Evolutionary conservation across 2,329 filamentous ascomycete species (phyloP).

Genomic region (Fonsecaea multimorphosa): DNA sequence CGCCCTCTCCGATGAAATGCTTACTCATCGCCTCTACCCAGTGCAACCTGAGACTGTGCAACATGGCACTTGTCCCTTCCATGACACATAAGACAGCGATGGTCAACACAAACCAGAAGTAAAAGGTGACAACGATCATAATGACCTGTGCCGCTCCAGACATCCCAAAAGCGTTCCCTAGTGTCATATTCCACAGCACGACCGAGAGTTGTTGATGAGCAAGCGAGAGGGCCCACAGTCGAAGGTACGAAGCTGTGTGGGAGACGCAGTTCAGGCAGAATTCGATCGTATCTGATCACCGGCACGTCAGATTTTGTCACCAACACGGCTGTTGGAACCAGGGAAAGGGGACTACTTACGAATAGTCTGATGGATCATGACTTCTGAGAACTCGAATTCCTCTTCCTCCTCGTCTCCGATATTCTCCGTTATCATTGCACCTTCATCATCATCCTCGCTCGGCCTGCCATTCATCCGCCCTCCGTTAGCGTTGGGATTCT

Average conservation of each 20-base stretch:
- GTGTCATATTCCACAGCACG: constrained; percentile 96
- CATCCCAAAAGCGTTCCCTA: constrained; percentile 73
- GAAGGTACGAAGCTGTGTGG: constrained; percentile 96
- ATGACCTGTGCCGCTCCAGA: constrained; percentile 70
- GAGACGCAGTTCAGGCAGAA: constrained; percentile 99
- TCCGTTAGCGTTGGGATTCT: constrained; percentile 15
- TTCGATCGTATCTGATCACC: constrained; percentile 56
- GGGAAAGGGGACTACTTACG: constrained; percentile 63
- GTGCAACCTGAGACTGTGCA: constrained; percentile 87
- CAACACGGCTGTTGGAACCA: neutral
- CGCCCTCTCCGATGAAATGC: constrained; percentile 89
- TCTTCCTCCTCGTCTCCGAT: constrained; percentile 80
- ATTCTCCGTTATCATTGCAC: constrained; percentile 87
- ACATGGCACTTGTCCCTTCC: constrained; percentile 95
- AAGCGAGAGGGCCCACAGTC: constrained; percentile 95
- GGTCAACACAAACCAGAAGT: constrained; percentile 86
- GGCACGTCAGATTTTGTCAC: neutral
- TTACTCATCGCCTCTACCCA: constrained; percentile 99
- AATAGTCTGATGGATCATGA: constrained; percentile 99
- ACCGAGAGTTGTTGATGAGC: constrained; percentile 97
- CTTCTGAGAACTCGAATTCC: constrained; percentile 95
- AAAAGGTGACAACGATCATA: constrained; percentile 81
- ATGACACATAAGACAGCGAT: constrained; percentile 84
- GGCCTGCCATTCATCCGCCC: constrained; percentile 63
- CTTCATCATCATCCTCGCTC: constrained; percentile 79